These are phyloP conservation scores for Sordariomycetes sp. DNA, from an alignment of 2,329 filamentous ascomycete species.

Conservation along the genomic window DNA sequence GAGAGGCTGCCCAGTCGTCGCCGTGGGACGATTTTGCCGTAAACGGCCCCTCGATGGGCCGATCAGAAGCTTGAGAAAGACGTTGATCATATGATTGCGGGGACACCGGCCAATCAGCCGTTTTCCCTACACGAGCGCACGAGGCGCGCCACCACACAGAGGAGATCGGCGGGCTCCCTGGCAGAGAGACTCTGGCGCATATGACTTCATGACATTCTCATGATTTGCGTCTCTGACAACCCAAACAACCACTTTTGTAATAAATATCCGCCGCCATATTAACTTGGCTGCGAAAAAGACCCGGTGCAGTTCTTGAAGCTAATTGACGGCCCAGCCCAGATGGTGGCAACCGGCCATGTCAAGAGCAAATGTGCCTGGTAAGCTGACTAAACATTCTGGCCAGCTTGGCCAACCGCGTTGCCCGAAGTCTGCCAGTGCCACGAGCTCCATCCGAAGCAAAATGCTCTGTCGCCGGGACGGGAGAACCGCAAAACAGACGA, in stretches of 20 bases:
- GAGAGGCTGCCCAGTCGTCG: not conserved
- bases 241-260: not conserved
- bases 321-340: not conserved
- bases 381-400: not conserved
- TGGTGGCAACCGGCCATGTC: not conserved
- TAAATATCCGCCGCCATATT: no score
- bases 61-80: not conserved
- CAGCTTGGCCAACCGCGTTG: not conserved
- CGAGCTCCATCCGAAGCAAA: not conserved
- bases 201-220: not conserved
- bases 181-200: not conserved
- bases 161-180: not conserved
- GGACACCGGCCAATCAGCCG: not conserved
- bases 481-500: conserved; percentile 5
- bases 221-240: not conserved
- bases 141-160: not conserved
- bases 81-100: conserved; percentile 2
- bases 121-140: not conserved
- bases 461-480: not conserved
- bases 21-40: conserved; percentile 1
- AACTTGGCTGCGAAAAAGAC: no score
- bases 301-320: not conserved
- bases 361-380: no score
- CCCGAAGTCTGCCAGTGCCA: not conserved
- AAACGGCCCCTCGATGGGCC: not conserved